Conservation (phyloP, 306 rosid species). For the Cucumis sativus region DNA sequence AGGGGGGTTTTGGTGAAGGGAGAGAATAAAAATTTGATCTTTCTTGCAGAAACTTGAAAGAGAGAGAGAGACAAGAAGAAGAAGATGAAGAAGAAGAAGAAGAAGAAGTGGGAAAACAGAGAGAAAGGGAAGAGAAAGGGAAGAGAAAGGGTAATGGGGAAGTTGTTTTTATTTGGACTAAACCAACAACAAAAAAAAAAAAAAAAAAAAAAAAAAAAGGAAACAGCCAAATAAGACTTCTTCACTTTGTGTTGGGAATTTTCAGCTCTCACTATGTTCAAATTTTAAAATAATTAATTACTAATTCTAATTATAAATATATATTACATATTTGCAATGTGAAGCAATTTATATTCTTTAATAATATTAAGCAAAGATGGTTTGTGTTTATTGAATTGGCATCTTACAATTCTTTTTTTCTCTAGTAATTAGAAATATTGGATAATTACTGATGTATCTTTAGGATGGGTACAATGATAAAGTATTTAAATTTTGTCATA, state of each 20-base stretch:
- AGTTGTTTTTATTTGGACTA: slow-evolving; percentile 36
- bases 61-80: slow-evolving; percentile 10
- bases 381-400: neutral
- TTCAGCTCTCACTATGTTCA: slow-evolving; percentile 13
- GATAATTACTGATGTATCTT: neutral
- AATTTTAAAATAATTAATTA: slow-evolving; percentile 2
- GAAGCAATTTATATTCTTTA: no score
- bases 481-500: no score
- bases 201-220: slow-evolving; percentile 24
- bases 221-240: slow-evolving; percentile 19
- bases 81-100: slow-evolving; percentile 9
- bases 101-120: slow-evolving; percentile 13
- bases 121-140: slow-evolving; percentile 8
- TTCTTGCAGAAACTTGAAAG: neutral
- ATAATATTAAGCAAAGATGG: no score
- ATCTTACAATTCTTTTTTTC: neutral
- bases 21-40: slow-evolving; percentile 3
- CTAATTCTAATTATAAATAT: neutral
- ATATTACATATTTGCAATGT: no score
- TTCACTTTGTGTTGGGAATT: slow-evolving; percentile 1
- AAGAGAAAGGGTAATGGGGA: slow-evolving; percentile 12
- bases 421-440: no score
- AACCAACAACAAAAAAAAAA: slow-evolving; percentile 15
- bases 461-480: no score
- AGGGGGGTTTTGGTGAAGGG: neutral